Percentiles rank a stretch among this genome's conserved stretches.
Evolutionary conservation across 345 rosid genomes (phyloP).

Genomic region (Draba incana): DNA sequence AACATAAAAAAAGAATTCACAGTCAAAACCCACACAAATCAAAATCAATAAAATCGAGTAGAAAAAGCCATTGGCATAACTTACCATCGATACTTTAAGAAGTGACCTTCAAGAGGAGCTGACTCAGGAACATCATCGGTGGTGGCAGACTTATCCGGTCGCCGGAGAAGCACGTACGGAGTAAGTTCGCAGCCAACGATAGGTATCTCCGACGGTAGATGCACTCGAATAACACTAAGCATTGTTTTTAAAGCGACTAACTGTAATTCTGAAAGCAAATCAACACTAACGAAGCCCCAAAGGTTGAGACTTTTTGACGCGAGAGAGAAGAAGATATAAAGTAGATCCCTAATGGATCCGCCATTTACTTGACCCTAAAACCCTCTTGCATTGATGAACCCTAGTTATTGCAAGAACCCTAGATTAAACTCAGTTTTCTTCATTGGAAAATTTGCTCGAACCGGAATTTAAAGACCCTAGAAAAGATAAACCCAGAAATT

Average conservation of each 20-base stretch:
- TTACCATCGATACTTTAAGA: slow-evolving; percentile 91
- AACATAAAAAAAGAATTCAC: background rate
- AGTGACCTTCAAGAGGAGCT: slow-evolving; percentile 79
- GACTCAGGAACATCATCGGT: slow-evolving; percentile 87
- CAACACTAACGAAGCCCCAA: slow-evolving; percentile 36
- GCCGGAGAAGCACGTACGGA: slow-evolving; percentile 84
- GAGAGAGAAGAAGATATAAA: slow-evolving; percentile 22
- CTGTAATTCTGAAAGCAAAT: slow-evolving; percentile 45
- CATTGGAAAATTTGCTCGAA: background rate
- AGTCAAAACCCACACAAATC: background rate
- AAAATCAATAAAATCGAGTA: slow-evolving; percentile 16
- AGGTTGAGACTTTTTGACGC: slow-evolving; percentile 23
- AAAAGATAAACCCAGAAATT: slow-evolving; percentile 21
- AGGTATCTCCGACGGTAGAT: slow-evolving; percentile 96
- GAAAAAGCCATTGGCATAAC: slow-evolving; percentile 28
- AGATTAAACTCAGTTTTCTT: slow-evolving; percentile 2
- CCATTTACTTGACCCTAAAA: slow-evolving; percentile 53
- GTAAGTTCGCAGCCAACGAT: slow-evolving; percentile 97
- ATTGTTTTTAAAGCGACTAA: slow-evolving; percentile 57
- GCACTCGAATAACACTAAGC: slow-evolving; percentile 94
- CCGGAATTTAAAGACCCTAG: background rate
- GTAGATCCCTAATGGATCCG: slow-evolving; percentile 67
- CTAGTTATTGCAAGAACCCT: slow-evolving; percentile 41
- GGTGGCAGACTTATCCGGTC: slow-evolving; percentile 58
- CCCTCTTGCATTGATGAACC: slow-evolving; percentile 50